Base-by-base conservation (phyloP, 1,139 yeast species). In the Meyerozyma smithsonii region DNA sequence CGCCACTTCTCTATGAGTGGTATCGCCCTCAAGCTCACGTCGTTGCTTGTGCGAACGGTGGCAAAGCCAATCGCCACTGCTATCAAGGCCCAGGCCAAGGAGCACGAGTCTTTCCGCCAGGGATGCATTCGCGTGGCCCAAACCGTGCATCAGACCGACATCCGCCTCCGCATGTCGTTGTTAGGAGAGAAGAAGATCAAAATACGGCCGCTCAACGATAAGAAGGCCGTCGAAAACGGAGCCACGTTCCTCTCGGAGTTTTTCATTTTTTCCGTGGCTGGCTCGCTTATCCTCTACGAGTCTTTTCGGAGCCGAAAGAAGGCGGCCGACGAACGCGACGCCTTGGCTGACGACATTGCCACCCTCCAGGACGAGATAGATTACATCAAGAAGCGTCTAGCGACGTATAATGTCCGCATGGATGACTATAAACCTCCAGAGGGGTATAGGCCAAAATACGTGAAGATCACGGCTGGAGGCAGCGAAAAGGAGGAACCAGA, bases 201-300 rank as follows among this genome's bases (percentile, higher is more conserved):
- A 48, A 74, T 87, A 8, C 70, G 95, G 36, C 96, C 96, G 0
- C 70, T 88, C 52, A 88, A 86, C 55, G 96, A 88, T 49, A 80
- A 82, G 18, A 82, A 80, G 54, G 96, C 96, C 34, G 77, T 88
- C 35, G 95, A 88, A 45, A 79, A 73, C 42, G 96, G 96, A 1
- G 95, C 96, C 36, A 83, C 75, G 37, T 79, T 87, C 54, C 62
- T 88, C 6, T 82, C 92, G 32, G 96, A 88, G 57, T 59, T 80
- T 28, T 83, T 88, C 52, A 80, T 88, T 28, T 88, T 88, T 51
- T 58, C 69, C 46, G 94, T 87, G 18, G 96, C 95, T 3, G 95
- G 95, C 5, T 74, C 83, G 1, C 68, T 85, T 39, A 81, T 88
- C n/a, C 56, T 87, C 19, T 86, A 74, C 56, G 96, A 88, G 55